Conservation (phyloP, 2,329 filamentous ascomycete species). For the Neophaeococcomyces aloes region DNA sequence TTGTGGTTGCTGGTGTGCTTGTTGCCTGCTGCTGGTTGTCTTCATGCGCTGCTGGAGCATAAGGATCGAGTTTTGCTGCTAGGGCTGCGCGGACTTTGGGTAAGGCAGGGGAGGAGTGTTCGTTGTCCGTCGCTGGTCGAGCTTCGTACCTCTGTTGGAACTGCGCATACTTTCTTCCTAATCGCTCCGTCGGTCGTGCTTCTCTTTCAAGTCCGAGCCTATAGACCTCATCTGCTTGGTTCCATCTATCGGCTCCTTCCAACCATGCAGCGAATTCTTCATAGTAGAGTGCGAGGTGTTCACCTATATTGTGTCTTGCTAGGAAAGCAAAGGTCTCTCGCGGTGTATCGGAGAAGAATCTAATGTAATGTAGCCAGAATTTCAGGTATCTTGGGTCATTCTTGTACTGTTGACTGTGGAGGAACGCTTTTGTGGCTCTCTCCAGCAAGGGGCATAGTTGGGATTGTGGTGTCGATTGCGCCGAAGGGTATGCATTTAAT, state of each 20-base stretch:
- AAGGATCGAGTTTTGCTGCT: conserved; percentile 77
- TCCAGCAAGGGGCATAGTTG: conserved; percentile 81
- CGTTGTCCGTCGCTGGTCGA: conserved; percentile 48
- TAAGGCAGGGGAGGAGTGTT: conserved; percentile 76
- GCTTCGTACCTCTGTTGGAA: conserved; percentile 73
- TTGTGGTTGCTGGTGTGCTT: conserved; percentile 33
- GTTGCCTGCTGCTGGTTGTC: conserved; percentile 54
- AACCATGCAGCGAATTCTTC: conserved; percentile 95
- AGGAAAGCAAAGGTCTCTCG: conserved; percentile 88
- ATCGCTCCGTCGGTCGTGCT: conserved; percentile 67
- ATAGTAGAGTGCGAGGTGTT: conserved; percentile 81
- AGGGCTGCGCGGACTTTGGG: conserved; percentile 73
- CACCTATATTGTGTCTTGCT: conserved; percentile 76
- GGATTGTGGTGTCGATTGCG: conserved; percentile 84
- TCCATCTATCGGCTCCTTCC: conserved; percentile 71
- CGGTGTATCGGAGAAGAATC: conserved; percentile 84
- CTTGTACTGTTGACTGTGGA: conserved; percentile 76
- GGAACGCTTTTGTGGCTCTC: conserved; percentile 81
- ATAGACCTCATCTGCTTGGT: conserved; percentile 89
- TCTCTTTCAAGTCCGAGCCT: conserved; percentile 79
- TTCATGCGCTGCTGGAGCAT: conserved; percentile 42
- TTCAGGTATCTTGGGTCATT: conserved; percentile 91
- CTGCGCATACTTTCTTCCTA: conserved; percentile 82
- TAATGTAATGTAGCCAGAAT: conserved; percentile 88
- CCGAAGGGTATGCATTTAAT: conserved; percentile 83